A percentile compares a stretch with the other conserved stretches of the same genome.
phyloP scores from a whole-genome alignment of 805 yeast genomes.

The Pichia ethanolica region DNA sequence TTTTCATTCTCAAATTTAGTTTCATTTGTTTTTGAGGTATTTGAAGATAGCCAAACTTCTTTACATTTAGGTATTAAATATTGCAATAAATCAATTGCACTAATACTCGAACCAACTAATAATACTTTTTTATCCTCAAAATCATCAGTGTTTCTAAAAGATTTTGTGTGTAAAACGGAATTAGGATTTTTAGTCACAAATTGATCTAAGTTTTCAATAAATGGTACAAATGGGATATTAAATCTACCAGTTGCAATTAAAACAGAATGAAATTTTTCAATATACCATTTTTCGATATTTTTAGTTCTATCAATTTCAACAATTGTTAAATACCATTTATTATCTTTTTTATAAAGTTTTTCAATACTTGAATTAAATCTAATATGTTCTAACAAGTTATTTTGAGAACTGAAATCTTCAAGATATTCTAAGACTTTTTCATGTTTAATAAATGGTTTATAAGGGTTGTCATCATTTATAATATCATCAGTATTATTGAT shows the following conservation, averaged over 20 bases:
- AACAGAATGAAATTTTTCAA: constrained; percentile 35
- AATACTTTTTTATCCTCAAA: constrained; percentile 26
- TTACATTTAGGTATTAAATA: constrained; percentile 27
- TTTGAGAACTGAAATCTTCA: constrained; percentile 17
- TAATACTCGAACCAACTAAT: constrained; percentile 39
- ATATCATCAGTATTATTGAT: neutral
- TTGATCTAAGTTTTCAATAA: constrained; percentile 27
- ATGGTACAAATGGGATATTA: constrained; percentile 34
- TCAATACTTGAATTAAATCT: constrained; percentile 31
- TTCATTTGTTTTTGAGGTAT: constrained; percentile 7
- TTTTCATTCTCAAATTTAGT: neutral
- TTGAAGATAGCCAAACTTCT: constrained; percentile 5
- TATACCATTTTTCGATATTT: constrained; percentile 27
- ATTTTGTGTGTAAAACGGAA: constrained; percentile 20
- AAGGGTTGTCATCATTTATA: neutral
- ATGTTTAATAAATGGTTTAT: constrained; percentile 17
- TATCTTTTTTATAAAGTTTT: constrained; percentile 14
- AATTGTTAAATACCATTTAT: constrained; percentile 30
- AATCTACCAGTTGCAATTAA: constrained; percentile 35
- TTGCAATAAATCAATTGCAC: constrained; percentile 56
- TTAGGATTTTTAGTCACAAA: constrained; percentile 27
- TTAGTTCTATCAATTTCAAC: neutral
- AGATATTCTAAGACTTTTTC: constrained; percentile 14
- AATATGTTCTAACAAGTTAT: constrained; percentile 24
- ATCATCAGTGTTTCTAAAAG: constrained; percentile 24